Evolutionary conservation across 345 rosid species (phyloP), one percentile per base, ranked within the genome.

Genomic region (Boechera retrofracta): DNA sequence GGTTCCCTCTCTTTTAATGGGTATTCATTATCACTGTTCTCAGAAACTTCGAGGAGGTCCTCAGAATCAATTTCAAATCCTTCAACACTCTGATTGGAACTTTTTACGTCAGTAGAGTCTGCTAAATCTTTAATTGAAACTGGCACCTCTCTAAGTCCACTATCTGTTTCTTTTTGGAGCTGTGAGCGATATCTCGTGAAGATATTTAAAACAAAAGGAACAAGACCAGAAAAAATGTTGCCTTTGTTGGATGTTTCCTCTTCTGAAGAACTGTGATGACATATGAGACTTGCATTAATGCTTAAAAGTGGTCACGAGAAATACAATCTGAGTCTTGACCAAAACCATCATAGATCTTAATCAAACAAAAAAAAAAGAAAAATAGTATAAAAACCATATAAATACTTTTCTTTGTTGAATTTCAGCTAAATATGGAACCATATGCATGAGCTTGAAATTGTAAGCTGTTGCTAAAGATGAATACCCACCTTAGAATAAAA

Each of bases 201-300:
- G 67, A 94, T 48, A 72, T 85, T 83, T 64, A 71, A 74, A 77
- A 92, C 83, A 79, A 84, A 89, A 42, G 97, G 97, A 60, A 90
- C 79, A 82, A 92, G 80, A 79, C 87, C 88, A 32, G 92, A 89
- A 24, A 94, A 83, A 53, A 92, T 77, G 85, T 78, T 81, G 75
- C 83, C 83, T 64, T 78, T 82, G 62, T 67, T 76, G 44, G 84
- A 74, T 55, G 80, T 42, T 53, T 65, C 76, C 11, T 75, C 78
- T 45, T 81, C 79, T 54, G 64, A 48, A 62, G 80, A 83, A 59
- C 96, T 91, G 86, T 41, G 65, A 64, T 74, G 63, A 63, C 63
- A 72, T n/a, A 78, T 16, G 76, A 77, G 44, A 69, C 69, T 69
- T 57, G 53, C 45, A 63, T 70, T 67, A 86, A 75, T 80, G 44